Conservation (phyloP, 1,139 yeast genomes). For the Blastobotrys apis region DNA sequence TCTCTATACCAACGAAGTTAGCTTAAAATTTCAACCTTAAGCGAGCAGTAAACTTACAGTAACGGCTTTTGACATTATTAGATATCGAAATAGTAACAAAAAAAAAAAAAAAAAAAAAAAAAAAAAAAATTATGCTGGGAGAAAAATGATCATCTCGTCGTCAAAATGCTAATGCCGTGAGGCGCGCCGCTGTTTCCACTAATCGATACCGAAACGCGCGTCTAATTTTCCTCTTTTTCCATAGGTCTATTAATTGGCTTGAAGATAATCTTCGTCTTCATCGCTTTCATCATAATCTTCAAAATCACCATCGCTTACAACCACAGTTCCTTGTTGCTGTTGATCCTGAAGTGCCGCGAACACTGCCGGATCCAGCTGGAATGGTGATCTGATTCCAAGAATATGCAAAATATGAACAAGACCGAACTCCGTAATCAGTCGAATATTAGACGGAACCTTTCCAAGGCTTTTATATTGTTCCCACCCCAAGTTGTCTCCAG, state of each 20-base stretch:
- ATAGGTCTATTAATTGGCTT: background rate
- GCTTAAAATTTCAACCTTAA: background rate
- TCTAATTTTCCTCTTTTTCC: background rate
- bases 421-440: background rate
- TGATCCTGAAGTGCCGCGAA: no score
- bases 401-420: background rate
- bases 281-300: background rate
- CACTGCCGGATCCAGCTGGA: background rate
- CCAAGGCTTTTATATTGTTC: background rate
- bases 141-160: no score
- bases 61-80: no score
- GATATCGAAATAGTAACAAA: background rate
- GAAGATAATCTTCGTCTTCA: background rate
- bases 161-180: no score
- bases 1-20: no score
- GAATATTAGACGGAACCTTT: slow-evolving; percentile 1
- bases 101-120: no score
- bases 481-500: background rate
- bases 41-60: background rate
- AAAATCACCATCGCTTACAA: background rate
- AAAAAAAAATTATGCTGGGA: no score
- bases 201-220: no score
- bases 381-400: background rate
- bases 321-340: no score
- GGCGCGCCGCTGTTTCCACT: no score